Evolutionary conservation across 2,329 filamentous ascomycete genomes (phyloP), one percentile per base, ranked within the genome.

Genomic region (Trichoderma breve): DNA sequence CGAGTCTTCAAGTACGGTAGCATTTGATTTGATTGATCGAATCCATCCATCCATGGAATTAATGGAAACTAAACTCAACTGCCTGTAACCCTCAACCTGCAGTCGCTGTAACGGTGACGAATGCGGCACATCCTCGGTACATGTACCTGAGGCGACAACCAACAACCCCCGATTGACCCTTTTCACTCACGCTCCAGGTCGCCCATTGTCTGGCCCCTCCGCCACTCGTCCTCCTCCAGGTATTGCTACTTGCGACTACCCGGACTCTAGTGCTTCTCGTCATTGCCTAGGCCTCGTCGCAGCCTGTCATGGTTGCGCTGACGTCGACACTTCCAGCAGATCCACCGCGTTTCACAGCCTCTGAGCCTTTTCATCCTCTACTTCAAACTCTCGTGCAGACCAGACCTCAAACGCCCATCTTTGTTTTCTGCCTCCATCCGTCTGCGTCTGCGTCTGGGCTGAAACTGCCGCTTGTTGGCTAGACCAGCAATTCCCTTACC

Each of bases 261-360:
- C 53, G 30, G 68, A 51, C 43, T 51, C 43, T 51, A 51, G 43
- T 6, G 43, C 4, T 47, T 64, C 63, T 71, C 70, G 70, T 72
- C 70, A 69, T 72, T 62, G 64, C 55, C 64, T 63, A 43, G 61
- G 7, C 28, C 8, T 34, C 39, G 39, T 39, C 55, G 43, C 58
- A 55, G 43, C 60, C 68, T 65, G 43, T 69, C 55, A 57, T 70
- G 71, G 34, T 83, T 83, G 83, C 84, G 82, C 84, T 86, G 84
- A 86, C 84, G 84, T 86, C 83, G 83, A 81, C 81, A 78, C 82
- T 77, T 80, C 24, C 73, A 74, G 28, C 62, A 60, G 78, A 80
- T 82, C 79, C 78, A 79, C 77, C 77, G 76, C 75, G 76, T 76
- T 74, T 77, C 77, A 76, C 74, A 75, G 75, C 78, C 78, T 76